Evolutionary conservation across 2,329 filamentous ascomycete genomes (phyloP).

Genomic region (Beauveria sp.): DNA sequence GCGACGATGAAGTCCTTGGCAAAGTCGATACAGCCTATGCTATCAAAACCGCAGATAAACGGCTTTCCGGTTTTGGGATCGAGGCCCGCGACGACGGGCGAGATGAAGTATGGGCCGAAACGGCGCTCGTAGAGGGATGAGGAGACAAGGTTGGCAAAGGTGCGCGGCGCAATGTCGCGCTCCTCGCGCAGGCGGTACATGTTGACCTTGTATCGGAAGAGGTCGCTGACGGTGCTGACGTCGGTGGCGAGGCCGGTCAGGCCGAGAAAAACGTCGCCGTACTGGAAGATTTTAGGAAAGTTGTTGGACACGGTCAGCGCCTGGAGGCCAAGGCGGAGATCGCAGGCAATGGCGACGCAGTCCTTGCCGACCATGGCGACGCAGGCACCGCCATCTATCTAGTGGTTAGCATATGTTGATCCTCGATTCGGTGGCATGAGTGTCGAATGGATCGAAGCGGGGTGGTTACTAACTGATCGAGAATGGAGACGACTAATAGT

Average conservation of each 20-base stretch:
- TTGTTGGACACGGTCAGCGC: constrained; percentile 97
- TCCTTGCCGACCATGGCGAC: constrained; percentile 99
- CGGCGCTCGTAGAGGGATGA: constrained; percentile 87
- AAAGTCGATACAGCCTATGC: constrained; percentile 98
- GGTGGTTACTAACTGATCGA: constrained; percentile 68
- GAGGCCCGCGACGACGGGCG: constrained; percentile 87
- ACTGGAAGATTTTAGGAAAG: constrained; percentile 99
- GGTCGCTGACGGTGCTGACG: constrained; percentile 86
- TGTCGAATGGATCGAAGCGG: constrained; percentile 6
- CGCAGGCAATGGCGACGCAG: constrained; percentile 98
- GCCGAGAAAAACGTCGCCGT: constrained; percentile 90
- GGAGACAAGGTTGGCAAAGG: constrained; percentile 92
- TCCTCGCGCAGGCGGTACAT: constrained; percentile 99
- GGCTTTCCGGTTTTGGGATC: constrained; percentile 90
- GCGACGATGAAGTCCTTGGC: constrained; percentile 99
- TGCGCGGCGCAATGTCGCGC: constrained; percentile 87
- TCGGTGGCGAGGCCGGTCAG: constrained; percentile 95
- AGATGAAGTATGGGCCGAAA: constrained; percentile 95
- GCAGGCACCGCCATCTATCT: constrained; percentile 75
- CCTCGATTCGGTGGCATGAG: not conserved
- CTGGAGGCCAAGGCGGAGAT: constrained; percentile 94
- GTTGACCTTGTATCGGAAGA: constrained; percentile 99
- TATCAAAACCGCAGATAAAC: constrained; percentile 98
- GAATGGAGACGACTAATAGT: constrained; percentile 73
- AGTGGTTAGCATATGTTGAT: constrained; percentile 12